phyloP scores from a whole-genome alignment of 257 asterid genomes.

The Solanum piurae region DNA sequence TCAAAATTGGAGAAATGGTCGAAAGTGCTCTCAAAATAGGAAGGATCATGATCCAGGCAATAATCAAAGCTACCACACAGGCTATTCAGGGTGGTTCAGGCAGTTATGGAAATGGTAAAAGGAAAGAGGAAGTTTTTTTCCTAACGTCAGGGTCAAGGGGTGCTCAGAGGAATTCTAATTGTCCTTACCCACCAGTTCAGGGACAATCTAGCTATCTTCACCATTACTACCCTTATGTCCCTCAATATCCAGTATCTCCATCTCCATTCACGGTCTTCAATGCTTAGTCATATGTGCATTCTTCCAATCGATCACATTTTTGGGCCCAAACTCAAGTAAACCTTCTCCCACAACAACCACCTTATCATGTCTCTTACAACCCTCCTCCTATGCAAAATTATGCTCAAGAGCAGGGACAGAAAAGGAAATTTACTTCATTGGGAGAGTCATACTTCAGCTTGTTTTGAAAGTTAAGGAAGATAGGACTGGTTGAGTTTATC shows the following conservation, averaged over 20 bases:
- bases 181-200: not conserved
- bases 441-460: not conserved
- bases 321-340: not conserved
- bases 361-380: not conserved
- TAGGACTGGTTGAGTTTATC: not conserved
- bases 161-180: no score
- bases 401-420: not conserved
- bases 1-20: no score
- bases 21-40: no score
- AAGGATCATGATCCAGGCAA: no score
- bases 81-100: no score
- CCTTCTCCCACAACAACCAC: not conserved
- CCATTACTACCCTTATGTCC: not conserved
- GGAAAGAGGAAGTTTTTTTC: no score
- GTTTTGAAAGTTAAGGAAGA: no score
- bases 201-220: not conserved
- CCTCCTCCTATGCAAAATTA: no score
- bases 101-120: no score
- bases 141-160: not conserved
- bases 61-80: no score
- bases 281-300: not conserved
- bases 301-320: no score
- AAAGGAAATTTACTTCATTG: not conserved
- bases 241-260: not conserved
- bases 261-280: not conserved